Conservation (phyloP, 176 grass and related monocot genomes). For the Carex myosuroides region DNA sequence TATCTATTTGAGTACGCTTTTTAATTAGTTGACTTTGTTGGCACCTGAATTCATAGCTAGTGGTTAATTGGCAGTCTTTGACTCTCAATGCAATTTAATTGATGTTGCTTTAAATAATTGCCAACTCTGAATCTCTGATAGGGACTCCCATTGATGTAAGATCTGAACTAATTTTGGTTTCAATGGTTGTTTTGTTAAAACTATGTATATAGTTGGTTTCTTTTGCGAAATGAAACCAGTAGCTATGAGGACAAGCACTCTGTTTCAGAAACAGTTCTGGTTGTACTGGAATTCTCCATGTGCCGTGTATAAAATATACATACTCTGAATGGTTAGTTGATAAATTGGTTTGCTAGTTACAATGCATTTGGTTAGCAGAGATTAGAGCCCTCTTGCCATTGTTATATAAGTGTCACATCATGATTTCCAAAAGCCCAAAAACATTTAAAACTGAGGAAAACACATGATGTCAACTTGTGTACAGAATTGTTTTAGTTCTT, state of each 20-base stretch:
- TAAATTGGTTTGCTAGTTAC: neutral
- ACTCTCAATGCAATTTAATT: neutral
- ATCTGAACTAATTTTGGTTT: neutral
- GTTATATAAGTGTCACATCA: neutral
- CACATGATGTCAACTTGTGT: neutral
- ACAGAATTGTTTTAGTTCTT: neutral
- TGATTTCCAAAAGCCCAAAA: neutral
- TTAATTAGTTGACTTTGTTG: neutral
- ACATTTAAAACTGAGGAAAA: neutral
- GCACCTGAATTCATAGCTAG: neutral
- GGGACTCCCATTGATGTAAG: neutral
- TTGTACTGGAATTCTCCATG: neutral
- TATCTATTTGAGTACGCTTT: neutral
- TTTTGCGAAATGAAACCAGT: neutral
- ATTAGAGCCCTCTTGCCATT: neutral
- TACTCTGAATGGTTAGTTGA: neutral
- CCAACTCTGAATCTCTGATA: neutral
- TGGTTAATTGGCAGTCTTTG: too few species aligned
- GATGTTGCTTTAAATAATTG: neutral
- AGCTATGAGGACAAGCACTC: neutral
- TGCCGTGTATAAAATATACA: neutral
- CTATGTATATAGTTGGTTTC: neutral
- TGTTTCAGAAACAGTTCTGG: neutral
- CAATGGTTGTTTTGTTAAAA: neutral
- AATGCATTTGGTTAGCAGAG: neutral